Conservation (phyloP, 2,329 filamentous ascomycete genomes). For the Drechslerella dactyloides region DNA sequence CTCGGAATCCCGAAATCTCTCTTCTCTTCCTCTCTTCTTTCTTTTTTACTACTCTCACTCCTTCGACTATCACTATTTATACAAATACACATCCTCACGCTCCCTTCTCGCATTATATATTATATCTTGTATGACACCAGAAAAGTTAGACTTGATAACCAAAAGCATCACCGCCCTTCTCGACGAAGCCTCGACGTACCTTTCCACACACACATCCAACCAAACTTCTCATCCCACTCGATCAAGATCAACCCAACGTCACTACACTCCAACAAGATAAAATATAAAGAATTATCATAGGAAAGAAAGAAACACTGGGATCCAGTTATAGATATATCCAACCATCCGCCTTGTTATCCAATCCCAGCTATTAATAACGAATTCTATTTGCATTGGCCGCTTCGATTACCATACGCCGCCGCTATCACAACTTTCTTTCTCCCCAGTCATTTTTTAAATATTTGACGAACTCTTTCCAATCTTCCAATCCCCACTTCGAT, state of each 20-base stretch:
- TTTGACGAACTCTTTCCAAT: conserved; percentile 17
- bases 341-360: background rate
- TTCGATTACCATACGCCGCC: conserved; percentile 21
- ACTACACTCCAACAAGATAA: background rate
- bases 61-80: background rate
- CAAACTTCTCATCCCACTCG: conserved; percentile 35
- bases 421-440: background rate
- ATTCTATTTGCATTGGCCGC: conserved; percentile 20
- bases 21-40: conserved; percentile 8
- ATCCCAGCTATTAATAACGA: conserved; percentile 45
- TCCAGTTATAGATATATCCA: background rate
- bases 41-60: conserved; percentile 7
- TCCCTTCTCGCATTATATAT: background rate
- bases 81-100: background rate
- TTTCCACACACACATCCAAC: conserved; percentile 9
- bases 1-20: conserved; percentile 29
- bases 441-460: conserved; percentile 3
- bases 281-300: background rate
- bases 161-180: conserved; percentile 22
- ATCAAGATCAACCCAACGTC: background rate
- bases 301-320: background rate
- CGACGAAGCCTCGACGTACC: conserved; percentile 22
- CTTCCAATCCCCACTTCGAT: background rate
- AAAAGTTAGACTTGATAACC: conserved; percentile 19
- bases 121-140: conserved; percentile 4